These are phyloP conservation scores for Calcarisporium arbuscula DNA, from an alignment of 2,329 filamentous ascomycete genomes.

Conservation along the genomic window DNA sequence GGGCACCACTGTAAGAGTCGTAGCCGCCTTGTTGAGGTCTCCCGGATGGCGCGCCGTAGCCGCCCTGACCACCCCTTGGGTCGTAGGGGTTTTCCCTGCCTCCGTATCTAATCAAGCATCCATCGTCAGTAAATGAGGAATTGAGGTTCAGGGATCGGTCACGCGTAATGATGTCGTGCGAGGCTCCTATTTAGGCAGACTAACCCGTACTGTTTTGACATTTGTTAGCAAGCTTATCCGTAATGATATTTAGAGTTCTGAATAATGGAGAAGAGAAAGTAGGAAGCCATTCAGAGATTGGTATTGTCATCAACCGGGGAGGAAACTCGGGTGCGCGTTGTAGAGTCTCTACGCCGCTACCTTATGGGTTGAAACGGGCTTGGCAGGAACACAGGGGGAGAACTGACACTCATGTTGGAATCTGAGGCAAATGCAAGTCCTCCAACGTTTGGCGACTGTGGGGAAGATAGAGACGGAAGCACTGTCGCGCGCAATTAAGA, in stretches of 20 bases:
- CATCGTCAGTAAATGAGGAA: slow-evolving; percentile 23
- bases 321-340: too few species aligned
- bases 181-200: too few species aligned
- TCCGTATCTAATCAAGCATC: slow-evolving; percentile 40
- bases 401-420: slow-evolving; percentile 22
- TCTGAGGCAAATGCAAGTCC: too few species aligned
- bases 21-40: slow-evolving; percentile 12
- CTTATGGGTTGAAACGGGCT: slow-evolving; percentile 16
- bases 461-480: too few species aligned
- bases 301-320: too few species aligned
- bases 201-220: slow-evolving; percentile 46
- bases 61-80: slow-evolving; percentile 33
- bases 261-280: not conserved
- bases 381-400: slow-evolving; percentile 15
- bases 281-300: too few species aligned
- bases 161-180: slow-evolving; percentile 9
- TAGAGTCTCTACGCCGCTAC: too few species aligned
- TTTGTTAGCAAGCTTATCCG: slow-evolving; percentile 19
- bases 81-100: slow-evolving; percentile 53
- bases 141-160: slow-evolving; percentile 5
- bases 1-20: slow-evolving; percentile 2
- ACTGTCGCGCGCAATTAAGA: too few species aligned
- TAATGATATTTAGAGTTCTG: too few species aligned
- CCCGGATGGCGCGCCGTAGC: slow-evolving; percentile 8
- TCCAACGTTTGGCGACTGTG: too few species aligned